These are phyloP conservation scores for Furculomyces boomerangus DNA, from an alignment of 371 early-diverging fungal species.

Conservation along the genomic window DNA sequence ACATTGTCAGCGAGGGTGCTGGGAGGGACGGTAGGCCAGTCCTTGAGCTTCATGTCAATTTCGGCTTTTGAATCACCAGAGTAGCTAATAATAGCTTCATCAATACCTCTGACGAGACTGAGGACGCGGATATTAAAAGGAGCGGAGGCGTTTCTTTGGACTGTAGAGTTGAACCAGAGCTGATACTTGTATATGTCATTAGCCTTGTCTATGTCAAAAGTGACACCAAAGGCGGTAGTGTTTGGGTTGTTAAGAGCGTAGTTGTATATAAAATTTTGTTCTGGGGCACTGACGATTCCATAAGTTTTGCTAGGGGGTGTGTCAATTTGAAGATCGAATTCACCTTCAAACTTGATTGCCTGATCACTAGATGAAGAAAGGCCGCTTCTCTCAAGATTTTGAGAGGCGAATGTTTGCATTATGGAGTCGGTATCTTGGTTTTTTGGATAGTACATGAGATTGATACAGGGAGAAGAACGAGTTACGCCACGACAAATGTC, in stretches of 20 bases:
- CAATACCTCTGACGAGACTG: neutral
- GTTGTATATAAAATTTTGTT: neutral
- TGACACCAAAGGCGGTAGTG: neutral
- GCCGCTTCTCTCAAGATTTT: constrained; percentile 1
- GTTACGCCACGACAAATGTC: neutral
- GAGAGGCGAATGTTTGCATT: neutral
- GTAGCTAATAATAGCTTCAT: constrained; percentile 1
- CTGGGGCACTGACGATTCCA: constrained; percentile 1
- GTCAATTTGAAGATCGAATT: neutral
- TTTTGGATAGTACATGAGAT: constrained; percentile 1
- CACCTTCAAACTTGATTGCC: constrained; percentile 1
- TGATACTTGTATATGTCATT: neutral
- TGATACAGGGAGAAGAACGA: neutral
- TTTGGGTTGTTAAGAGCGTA: constrained; percentile 1
- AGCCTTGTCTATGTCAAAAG: neutral
- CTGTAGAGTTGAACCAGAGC: constrained; percentile 1
- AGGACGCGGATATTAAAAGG: constrained; percentile 1
- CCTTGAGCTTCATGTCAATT: constrained; percentile 41
- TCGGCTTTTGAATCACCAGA: constrained; percentile 14
- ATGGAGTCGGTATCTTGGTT: neutral
- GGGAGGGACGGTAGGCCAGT: constrained; percentile 29
- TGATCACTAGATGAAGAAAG: neutral
- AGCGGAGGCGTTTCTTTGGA: constrained; percentile 1
- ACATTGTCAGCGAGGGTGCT: constrained; percentile 26
- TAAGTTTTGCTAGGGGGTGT: neutral